Percentiles rank a stretch among this genome's conserved stretches.
These are phyloP conservation scores for Corymbia citriodora DNA, from an alignment of 441 rosid genomes.

Conservation along the genomic window DNA sequence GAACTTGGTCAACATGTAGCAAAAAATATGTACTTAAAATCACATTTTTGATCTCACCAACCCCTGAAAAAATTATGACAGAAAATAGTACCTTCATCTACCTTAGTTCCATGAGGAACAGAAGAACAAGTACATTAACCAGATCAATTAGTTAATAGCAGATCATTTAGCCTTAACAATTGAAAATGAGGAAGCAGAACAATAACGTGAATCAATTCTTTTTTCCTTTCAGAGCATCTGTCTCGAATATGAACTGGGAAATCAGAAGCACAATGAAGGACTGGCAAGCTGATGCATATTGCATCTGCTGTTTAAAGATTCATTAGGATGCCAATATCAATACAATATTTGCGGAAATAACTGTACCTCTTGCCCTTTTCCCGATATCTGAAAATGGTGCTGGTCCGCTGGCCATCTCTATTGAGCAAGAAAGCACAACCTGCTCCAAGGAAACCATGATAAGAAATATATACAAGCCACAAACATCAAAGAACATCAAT, in stretches of 20 bases:
- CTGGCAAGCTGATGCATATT: not conserved
- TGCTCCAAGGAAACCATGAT: conserved; percentile 9
- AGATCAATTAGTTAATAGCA: not conserved
- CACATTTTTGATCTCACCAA: not conserved
- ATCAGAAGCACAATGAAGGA: not conserved
- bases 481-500: not conserved
- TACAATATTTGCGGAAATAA: not conserved
- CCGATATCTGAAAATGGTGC: conserved; percentile 70
- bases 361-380: conserved; percentile 63
- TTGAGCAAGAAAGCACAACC: not conserved
- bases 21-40: not conserved
- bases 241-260: not conserved
- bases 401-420: conserved; percentile 60
- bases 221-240: not conserved
- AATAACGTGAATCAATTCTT: not conserved
- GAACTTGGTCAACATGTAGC: not conserved
- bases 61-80: not conserved
- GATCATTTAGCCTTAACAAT: not conserved
- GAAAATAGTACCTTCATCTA: not conserved
- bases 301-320: not conserved
- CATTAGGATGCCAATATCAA: not conserved
- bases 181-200: not conserved
- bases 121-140: not conserved
- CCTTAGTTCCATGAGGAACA: not conserved
- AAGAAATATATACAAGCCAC: not conserved